These are phyloP conservation scores for Beauveria rudraprayagi DNA, from an alignment of 2,329 filamentous ascomycete genomes.

Conservation along the genomic window DNA sequence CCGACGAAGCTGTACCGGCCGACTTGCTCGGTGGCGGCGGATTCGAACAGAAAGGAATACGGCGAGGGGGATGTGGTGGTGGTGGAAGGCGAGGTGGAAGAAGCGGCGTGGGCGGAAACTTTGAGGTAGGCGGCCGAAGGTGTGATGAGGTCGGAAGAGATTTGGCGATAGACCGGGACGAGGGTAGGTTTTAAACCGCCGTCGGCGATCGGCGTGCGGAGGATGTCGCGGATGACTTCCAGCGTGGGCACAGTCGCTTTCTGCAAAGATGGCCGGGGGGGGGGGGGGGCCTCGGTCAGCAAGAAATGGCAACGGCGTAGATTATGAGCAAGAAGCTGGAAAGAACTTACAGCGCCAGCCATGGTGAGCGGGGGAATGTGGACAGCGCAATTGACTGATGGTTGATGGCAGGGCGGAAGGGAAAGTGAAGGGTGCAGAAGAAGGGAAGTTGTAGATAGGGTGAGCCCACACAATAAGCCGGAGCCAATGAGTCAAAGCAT, in stretches of 20 bases:
- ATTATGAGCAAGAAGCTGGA: background rate
- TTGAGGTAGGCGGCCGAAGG: slow-evolving; percentile 95
- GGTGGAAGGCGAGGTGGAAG: slow-evolving; percentile 33
- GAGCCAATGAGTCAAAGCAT: background rate
- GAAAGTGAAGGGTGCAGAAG: background rate
- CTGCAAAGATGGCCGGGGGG: slow-evolving; percentile 19
- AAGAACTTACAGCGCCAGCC: slow-evolving; percentile 23
- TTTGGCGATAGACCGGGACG: slow-evolving; percentile 73
- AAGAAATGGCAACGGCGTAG: background rate
- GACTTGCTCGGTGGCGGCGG: slow-evolving; percentile 86
- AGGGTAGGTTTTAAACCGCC: slow-evolving; percentile 50
- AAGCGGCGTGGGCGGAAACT: slow-evolving; percentile 59
- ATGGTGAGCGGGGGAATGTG: slow-evolving; percentile 15
- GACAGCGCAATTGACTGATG: background rate
- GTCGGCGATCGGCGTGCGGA: slow-evolving; percentile 27
- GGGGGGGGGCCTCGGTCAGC: background rate
- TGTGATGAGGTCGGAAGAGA: slow-evolving; percentile 86
- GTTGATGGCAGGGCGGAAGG: background rate
- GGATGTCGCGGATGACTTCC: slow-evolving; percentile 36
- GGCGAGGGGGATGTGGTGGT: slow-evolving; percentile 41
- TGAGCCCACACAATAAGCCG: background rate
- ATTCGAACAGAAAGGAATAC: slow-evolving; percentile 92
- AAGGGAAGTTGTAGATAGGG: background rate
- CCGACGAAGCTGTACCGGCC: slow-evolving; percentile 95
- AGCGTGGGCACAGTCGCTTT: slow-evolving; percentile 37